Evolutionary conservation across 2,329 filamentous ascomycete genomes (phyloP), one percentile per base, ranked within the genome.

Genomic region (Monosporascus sp.): DNA sequence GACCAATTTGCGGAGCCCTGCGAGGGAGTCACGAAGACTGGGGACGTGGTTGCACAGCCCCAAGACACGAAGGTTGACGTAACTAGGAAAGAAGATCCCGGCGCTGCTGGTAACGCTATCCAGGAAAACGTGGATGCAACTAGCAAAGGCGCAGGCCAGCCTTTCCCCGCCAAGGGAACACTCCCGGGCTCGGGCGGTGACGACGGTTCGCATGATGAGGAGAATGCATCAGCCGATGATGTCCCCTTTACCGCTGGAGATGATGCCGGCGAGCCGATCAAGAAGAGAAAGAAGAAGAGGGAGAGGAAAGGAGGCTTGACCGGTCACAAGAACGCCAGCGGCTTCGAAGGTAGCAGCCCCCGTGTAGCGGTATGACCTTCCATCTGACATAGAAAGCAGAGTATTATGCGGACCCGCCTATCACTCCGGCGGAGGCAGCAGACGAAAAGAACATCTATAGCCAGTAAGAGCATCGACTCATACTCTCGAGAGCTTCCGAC

Each of bases 401-500:
- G 56, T 90, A 83, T 68, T 94, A 83, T 65, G 84, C 88, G 14
- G 93, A 97, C 68, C 79, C 85, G 1, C 91, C 91, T 0, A 72
- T 95, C 55, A 92, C 87, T 0, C 84, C 86, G 0, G 77, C 76
- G 0, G 85, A 96, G 64, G 78, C 82, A 48, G 71, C 78, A 3
- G 78, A 86, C 49, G 89, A 96, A 63, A 63, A 78, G 20, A 75
- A 80, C 14, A 72, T 94, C 24, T 99, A 96, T 65, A 68, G 82
- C 58, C 67, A 72, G 75, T 88, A 74, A 67, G 84, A 72, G 3
- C 11, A 46, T 9, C 4, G 8, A 27, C 49, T 41, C 18, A 42
- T 14, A 17, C 14, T 50, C 9, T 25, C 7, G 18, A 24, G 20
- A 17, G 46, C 37, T 2, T 22, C 20, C 15, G 48, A 27, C 52